Evolutionary conservation across 306 rosid species (phyloP), one percentile per base, ranked within the genome.

Genomic region (Acmispon strigosus): DNA sequence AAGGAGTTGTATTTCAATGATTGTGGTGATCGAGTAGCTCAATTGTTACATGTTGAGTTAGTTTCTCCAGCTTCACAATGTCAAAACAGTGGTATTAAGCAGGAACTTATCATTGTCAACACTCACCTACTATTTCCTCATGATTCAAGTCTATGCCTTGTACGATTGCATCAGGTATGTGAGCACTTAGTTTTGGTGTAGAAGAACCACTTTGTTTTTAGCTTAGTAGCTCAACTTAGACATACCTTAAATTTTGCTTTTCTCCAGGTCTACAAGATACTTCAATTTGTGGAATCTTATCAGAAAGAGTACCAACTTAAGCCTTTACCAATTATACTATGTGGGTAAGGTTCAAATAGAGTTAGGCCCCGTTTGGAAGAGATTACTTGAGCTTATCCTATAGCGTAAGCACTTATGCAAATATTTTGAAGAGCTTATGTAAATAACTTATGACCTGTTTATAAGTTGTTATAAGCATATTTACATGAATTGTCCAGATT

Each of bases 201-300:
- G 29, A 64, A 64, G 41, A 54, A 54, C 14, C 13, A 29, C 4
- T 6, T 27, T 11, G 3, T 64, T 39, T n/a, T 32, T 36, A 27
- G 39, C 18, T 32, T 72, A 16, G 24, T 3, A 22, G 3, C 24
- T 22, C 24, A 22, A 22, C 24, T 22, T 22, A 22, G 70, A 57
- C 24, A 56, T 61, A 51, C 27, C 43, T 75, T 62, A 15, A 36
- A 48, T 59, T 6, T 58, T 32, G 34, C 66, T 36, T 42, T 12
- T 72, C 6, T 19, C 6, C 44, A 92, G 98, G 96, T 90, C 49
- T 92, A 92, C 84, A 86, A 85, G 81, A 88, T 92, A 47, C 88
- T 92, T 62, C 96, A 90, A 55, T 76, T 63, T 47, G 87, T 92
- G 39, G 92, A 90, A 58, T 80, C 96, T 67, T 92, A 88, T 85